Conservation (phyloP, 2,329 filamentous ascomycete genomes). For the Ilyonectria destructans region DNA sequence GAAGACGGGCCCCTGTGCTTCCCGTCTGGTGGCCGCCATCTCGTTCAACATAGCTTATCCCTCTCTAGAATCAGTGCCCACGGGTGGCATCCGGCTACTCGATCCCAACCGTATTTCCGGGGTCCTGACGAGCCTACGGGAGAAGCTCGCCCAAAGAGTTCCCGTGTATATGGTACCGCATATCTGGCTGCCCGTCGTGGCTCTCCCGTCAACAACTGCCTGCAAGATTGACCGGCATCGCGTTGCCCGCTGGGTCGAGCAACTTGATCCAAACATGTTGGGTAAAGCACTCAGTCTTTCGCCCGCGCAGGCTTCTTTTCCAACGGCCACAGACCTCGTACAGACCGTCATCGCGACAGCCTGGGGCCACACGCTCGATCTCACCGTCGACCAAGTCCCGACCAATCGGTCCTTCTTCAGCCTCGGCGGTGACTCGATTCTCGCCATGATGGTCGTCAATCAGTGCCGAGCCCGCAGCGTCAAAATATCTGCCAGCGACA, state of each 20-base stretch:
- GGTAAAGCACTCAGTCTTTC: background rate
- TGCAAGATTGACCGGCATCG: slow-evolving; percentile 6
- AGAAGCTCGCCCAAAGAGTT: background rate
- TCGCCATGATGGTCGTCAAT: slow-evolving; percentile 10
- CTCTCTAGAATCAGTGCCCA: too few species aligned
- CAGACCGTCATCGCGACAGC: background rate
- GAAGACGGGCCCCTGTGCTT: slow-evolving; percentile 15
- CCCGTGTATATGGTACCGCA: slow-evolving; percentile 7
- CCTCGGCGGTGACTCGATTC: slow-evolving; percentile 13
- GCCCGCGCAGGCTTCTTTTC: slow-evolving; percentile 1
- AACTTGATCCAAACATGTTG: background rate
- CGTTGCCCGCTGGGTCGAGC: slow-evolving; percentile 6
- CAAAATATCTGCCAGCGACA: slow-evolving; percentile 19
- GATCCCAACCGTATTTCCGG: background rate
- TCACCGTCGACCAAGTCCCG: background rate
- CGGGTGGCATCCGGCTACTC: background rate
- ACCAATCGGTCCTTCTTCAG: slow-evolving; percentile 2
- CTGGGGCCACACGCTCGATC: slow-evolving; percentile 1
- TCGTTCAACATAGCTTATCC: background rate
- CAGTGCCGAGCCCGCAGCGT: slow-evolving; percentile 15
- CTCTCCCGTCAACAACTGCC: background rate
- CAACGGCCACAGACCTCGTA: background rate
- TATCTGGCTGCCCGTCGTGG: background rate
- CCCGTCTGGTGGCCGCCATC: slow-evolving; percentile 10
- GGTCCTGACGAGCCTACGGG: background rate